These are phyloP conservation scores for Lactarius indigo DNA, from an alignment of 768 basidiomycete genomes.

Conservation along the genomic window DNA sequence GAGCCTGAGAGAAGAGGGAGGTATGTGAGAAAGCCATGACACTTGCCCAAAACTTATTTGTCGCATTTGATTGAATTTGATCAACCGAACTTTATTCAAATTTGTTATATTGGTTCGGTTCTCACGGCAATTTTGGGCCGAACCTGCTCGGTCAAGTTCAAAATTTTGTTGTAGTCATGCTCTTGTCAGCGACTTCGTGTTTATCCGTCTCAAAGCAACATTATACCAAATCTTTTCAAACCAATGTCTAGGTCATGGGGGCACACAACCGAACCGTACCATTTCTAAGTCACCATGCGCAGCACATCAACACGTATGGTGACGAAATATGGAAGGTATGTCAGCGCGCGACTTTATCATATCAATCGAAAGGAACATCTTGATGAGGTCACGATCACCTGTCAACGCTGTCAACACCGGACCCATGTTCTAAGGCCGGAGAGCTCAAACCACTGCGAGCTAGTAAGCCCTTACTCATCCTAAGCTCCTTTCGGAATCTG, in stretches of 20 bases:
- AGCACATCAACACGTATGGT: not conserved
- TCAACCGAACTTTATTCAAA: not conserved
- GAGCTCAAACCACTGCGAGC: not conserved
- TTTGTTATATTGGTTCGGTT: not conserved
- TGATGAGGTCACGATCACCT: not conserved
- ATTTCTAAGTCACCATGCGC: not conserved
- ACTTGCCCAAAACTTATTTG: not conserved
- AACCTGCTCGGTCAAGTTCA: not conserved
- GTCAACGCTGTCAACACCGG: not conserved
- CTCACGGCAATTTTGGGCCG: not conserved
- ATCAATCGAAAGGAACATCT: not conserved
- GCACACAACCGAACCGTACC: not conserved
- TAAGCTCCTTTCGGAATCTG: slow-evolving; percentile 4
- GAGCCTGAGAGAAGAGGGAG: not conserved
- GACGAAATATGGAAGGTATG: slow-evolving; percentile 3
- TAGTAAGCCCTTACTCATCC: not conserved
- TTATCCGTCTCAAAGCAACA: not conserved
- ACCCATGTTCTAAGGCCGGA: not conserved
- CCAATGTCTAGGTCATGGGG: not conserved
- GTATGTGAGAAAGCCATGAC: not conserved
- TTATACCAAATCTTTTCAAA: not conserved
- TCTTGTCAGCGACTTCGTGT: not conserved
- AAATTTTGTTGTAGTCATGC: not conserved
- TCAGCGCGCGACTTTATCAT: not conserved
- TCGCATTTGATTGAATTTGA: no score